These are phyloP conservation scores for Forsythia viridissima DNA, from an alignment of 257 asterid species.

Conservation along the genomic window DNA sequence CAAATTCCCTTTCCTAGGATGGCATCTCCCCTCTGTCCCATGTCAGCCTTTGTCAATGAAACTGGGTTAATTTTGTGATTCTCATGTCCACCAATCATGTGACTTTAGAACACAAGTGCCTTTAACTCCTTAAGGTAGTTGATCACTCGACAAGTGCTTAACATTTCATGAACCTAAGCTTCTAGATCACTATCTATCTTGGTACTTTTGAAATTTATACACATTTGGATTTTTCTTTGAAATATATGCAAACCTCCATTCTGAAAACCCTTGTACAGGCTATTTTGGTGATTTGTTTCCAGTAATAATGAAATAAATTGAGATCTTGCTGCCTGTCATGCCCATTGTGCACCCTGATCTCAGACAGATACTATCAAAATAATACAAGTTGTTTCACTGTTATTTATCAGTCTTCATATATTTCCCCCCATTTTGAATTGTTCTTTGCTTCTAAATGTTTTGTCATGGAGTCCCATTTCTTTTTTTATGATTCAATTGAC, in stretches of 20 bases:
- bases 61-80: background rate
- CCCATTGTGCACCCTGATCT: slow-evolving; percentile 22
- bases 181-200: background rate
- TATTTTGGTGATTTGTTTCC: background rate
- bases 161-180: background rate
- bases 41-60: background rate
- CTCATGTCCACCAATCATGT: background rate
- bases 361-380: no score
- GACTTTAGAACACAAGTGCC: background rate
- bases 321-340: slow-evolving; percentile 14
- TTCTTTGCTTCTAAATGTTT: slow-evolving; percentile 2
- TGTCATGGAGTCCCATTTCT: background rate
- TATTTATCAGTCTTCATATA: background rate
- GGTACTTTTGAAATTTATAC: no score
- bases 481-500: background rate
- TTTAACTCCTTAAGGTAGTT: background rate
- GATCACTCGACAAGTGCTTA: background rate
- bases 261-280: background rate
- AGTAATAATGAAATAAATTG: no score
- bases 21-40: background rate
- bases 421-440: background rate
- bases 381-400: no score
- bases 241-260: background rate
- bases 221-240: background rate
- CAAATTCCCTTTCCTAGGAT: background rate